These are phyloP conservation scores for Chimonanthus salicifolius DNA, from an alignment of 164 flowering plant genomes.

Conservation along the genomic window DNA sequence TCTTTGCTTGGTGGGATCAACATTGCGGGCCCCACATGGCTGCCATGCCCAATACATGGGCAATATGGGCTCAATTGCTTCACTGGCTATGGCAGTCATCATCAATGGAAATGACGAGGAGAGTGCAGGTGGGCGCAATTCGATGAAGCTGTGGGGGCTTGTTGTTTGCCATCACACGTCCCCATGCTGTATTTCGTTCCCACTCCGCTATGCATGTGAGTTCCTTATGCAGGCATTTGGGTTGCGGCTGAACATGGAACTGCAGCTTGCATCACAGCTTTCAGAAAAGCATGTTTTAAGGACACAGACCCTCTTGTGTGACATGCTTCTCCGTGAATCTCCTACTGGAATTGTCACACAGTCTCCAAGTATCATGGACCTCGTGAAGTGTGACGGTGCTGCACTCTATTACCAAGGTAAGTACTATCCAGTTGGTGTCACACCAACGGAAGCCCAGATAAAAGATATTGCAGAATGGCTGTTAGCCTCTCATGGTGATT, in stretches of 20 bases:
- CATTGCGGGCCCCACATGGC: constrained; percentile 92
- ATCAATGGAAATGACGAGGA: constrained; percentile 79
- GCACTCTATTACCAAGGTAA: constrained; percentile 73
- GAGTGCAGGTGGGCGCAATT: constrained; percentile 35
- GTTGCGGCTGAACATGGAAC: constrained; percentile 87
- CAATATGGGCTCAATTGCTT: constrained; percentile 85
- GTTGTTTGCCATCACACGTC: constrained; percentile 96
- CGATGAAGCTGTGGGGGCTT: constrained; percentile 90
- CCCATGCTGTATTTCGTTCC: constrained; percentile 76
- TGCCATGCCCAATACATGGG: constrained; percentile 98
- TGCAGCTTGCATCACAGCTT: constrained; percentile 70
- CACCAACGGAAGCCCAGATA: constrained; percentile 79
- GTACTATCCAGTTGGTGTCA: constrained; percentile 70
- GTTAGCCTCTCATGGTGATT: constrained; percentile 62
- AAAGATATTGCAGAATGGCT: constrained; percentile 83
- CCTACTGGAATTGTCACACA: constrained; percentile 87
- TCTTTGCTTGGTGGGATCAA: constrained; percentile 86
- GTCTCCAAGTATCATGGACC: constrained; percentile 90
- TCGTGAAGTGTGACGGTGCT: constrained; percentile 95
- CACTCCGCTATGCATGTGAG: constrained; percentile 94
- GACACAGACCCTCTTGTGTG: constrained; percentile 91
- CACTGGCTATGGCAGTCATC: constrained; percentile 83
- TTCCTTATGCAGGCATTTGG: constrained; percentile 98
- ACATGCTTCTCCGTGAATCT: constrained; percentile 92
- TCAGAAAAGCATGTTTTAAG: constrained; percentile 74